phyloP scores from a whole-genome alignment of 2,329 filamentous ascomycete genomes.

The Paecilomyces dactylethromorphus region DNA sequence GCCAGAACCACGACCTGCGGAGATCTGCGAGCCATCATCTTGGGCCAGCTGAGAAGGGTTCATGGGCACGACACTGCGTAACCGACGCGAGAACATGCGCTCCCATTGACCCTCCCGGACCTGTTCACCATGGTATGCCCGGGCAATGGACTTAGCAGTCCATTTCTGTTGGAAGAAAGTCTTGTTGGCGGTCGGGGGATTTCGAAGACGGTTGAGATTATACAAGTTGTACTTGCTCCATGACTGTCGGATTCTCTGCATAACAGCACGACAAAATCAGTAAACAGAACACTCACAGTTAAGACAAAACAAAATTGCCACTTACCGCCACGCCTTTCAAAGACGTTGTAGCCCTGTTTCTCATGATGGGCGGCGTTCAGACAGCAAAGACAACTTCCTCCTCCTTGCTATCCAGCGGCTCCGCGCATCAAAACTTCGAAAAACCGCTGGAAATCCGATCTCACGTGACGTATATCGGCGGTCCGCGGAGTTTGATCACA shows the following conservation, averaged over 20 bases:
- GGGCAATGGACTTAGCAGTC: constrained; percentile 73
- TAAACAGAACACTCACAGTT: background rate
- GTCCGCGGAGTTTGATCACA: background rate
- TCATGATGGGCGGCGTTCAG: constrained; percentile 29
- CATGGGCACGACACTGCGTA: constrained; percentile 81
- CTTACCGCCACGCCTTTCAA: constrained; percentile 33
- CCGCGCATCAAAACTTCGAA: constrained; percentile 22
- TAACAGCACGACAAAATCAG: constrained; percentile 5
- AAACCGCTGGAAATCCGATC: constrained; percentile 2
- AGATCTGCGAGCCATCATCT: constrained; percentile 75
- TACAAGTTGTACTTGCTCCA: constrained; percentile 98
- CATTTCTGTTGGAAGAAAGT: constrained; percentile 99
- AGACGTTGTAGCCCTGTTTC: constrained; percentile 38
- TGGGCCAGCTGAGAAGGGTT: constrained; percentile 70
- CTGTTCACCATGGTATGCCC: constrained; percentile 91
- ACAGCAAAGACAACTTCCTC: constrained; percentile 4
- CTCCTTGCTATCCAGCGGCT: constrained; percentile 2
- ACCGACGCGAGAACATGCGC: constrained; percentile 78
- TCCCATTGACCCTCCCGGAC: constrained; percentile 90
- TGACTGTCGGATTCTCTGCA: constrained; percentile 84
- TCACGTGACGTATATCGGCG: constrained; percentile 19
- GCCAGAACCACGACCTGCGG: constrained; percentile 77
- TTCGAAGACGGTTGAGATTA: constrained; percentile 61
- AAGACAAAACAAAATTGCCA: constrained; percentile 1
- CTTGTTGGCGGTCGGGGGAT: constrained; percentile 37